Base-by-base conservation (phyloP, 306 rosid genomes). In the Malus fusca region DNA sequence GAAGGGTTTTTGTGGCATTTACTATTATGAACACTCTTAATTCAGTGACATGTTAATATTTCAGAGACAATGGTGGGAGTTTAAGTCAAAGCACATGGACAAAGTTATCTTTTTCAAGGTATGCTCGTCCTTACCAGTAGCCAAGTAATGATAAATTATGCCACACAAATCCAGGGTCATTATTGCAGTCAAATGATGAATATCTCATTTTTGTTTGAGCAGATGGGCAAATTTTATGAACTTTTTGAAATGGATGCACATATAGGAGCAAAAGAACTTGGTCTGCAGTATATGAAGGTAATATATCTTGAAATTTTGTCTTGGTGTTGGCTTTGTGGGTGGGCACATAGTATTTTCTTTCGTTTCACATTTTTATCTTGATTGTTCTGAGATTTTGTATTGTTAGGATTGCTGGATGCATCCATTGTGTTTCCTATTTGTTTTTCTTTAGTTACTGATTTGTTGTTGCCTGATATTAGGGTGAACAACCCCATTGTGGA, bases 31-130 rank as follows among this genome's bases (percentile, higher is more conserved):
- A 48, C 19, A 21, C 26, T 63, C 75, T 59, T 73, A 73, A 77
- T 81, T 67, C 35, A 18, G 46, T 46, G 37, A 4, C 40, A 7
- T 48, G 53, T 84, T 81, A 66, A 76, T 78, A 6, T 79, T 48
- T 64, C 86, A 95, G 99, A 95, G 85, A 78, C 97, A 95, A 86
- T 95, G 99, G 99, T 92, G 97, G 99, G 99, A 92, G 69, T 95
- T 95, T 86, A 95, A 95, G 92, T 88, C 99, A 53, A 88, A 89
- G 80, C 96, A 92, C 74, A 89, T 95, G 97, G 97, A 92, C 82
- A 95, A 95, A 86, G 96, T 95, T 73, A 76, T 90, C 68, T 95
- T 95, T 83, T 95, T 92, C 87, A 95, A 95, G 99, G 99, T 84
- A 77, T 37, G 74, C 35, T 51, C 44, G 31, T 69, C 48, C 26